Percentiles rank a stretch among this genome's conserved stretches.
Conservation (phyloP, 2,329 filamentous ascomycete species). For the Colletotrichum kahawae region DNA sequence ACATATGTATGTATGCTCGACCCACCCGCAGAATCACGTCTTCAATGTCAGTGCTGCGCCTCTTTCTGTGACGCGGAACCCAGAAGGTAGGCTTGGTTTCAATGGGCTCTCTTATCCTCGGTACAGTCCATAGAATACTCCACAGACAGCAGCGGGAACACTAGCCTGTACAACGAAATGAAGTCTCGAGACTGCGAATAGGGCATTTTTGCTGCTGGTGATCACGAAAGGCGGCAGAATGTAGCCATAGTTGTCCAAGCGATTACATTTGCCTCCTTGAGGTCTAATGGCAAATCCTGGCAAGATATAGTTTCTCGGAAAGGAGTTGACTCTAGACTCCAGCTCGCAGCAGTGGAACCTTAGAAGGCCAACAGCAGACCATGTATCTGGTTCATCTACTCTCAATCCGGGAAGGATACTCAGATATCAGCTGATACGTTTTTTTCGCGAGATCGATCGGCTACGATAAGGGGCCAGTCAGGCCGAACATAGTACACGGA, state of each 20-base stretch:
- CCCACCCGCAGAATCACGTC: not conserved
- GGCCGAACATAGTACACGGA: not conserved
- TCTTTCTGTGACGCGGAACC: not conserved
- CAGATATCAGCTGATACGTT: not conserved
- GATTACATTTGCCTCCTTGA: not conserved
- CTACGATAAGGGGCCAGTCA: not conserved
- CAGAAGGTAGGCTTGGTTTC: not conserved
- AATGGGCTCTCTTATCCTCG: not conserved
- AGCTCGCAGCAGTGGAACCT: not conserved
- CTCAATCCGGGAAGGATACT: fast-evolving
- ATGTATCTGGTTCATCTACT: not conserved
- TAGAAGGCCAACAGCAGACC: not conserved
- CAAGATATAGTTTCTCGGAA: not conserved
- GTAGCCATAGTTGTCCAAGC: too few relatives aligned
- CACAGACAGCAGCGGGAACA: not conserved
- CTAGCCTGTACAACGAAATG: not conserved
- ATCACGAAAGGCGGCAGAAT: too few relatives aligned
- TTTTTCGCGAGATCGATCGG: not conserved
- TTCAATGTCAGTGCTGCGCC: not conserved
- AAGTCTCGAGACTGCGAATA: not conserved
- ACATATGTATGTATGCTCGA: not conserved
- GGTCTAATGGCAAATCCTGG: not conserved
- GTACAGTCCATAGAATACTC: not conserved
- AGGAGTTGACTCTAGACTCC: not conserved
- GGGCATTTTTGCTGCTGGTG: too few relatives aligned